Evolutionary conservation across 179 eudicot genomes (phyloP).

Genomic region (Carnegiea gigantea): DNA sequence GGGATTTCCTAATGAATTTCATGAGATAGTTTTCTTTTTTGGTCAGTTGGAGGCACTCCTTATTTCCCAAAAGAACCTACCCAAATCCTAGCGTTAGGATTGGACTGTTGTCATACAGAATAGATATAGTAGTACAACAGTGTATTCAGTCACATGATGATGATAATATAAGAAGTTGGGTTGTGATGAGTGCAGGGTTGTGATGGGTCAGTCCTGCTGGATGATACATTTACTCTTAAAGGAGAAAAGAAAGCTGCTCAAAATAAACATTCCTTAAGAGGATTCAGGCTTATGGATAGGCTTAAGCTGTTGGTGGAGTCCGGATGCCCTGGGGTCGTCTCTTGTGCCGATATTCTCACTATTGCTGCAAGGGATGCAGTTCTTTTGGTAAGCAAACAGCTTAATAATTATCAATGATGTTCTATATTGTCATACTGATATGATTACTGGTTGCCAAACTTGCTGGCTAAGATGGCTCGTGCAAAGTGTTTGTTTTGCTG

Average conservation of each 20-base stretch:
- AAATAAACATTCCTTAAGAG: slow-evolving; percentile 60
- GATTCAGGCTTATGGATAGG: slow-evolving; percentile 67
- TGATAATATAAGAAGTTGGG: neutral
- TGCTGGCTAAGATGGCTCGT: no score
- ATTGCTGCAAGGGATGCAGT: slow-evolving; percentile 89
- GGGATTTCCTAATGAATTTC: no score
- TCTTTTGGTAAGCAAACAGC: slow-evolving; percentile 46
- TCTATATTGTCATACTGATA: neutral
- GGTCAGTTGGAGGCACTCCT: no score
- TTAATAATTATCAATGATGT: no score
- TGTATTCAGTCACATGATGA: no score
- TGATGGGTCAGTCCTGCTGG: slow-evolving; percentile 81
- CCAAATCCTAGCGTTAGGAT: no score
- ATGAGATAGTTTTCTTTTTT: no score
- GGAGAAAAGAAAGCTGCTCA: slow-evolving; percentile 79
- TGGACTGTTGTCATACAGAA: no score
- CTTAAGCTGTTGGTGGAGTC: slow-evolving; percentile 79
- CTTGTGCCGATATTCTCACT: slow-evolving; percentile 91
- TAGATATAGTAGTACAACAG: no score
- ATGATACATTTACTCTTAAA: slow-evolving; percentile 65
- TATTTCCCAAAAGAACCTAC: no score
- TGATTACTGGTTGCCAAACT: neutral
- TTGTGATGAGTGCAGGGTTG: slow-evolving; percentile 59
- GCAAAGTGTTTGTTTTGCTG: no score
- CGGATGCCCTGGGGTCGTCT: slow-evolving; percentile 79